phyloP scores from a whole-genome alignment of 2,329 filamentous ascomycete species.

The Botrytis deweyae region DNA sequence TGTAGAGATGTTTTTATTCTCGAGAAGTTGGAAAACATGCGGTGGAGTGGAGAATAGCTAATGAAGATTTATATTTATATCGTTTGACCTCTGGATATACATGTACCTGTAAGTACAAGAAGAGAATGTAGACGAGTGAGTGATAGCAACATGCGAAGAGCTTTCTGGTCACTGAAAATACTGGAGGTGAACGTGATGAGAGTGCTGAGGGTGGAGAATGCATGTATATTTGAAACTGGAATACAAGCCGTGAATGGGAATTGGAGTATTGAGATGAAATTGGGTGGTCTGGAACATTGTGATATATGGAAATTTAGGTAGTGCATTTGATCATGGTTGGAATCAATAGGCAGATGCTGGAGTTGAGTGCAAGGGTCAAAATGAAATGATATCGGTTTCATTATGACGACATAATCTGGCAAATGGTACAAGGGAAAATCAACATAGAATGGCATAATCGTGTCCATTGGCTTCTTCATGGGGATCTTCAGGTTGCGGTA shows the following conservation, averaged over 20 bases:
- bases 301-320: not conserved
- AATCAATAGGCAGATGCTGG: no score
- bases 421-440: not conserved
- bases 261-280: not conserved
- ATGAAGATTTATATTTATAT: not conserved
- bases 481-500: not conserved
- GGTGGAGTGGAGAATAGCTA: not conserved
- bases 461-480: conserved; percentile 7
- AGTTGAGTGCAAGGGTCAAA: not conserved
- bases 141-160: not conserved
- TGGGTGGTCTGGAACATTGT: not conserved
- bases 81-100: not conserved
- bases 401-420: not conserved
- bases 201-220: not conserved
- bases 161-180: not conserved
- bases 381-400: not conserved
- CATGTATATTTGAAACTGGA: not conserved
- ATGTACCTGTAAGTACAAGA: not conserved
- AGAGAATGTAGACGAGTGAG: not conserved
- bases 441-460: conserved; percentile 5
- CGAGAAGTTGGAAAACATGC: not conserved
- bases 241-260: no score
- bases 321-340: not conserved
- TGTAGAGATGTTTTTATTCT: not conserved
- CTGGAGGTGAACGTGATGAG: not conserved